Base-by-base conservation (phyloP, 2,329 filamentous ascomycete genomes). In the Fusarium cicatricum region DNA sequence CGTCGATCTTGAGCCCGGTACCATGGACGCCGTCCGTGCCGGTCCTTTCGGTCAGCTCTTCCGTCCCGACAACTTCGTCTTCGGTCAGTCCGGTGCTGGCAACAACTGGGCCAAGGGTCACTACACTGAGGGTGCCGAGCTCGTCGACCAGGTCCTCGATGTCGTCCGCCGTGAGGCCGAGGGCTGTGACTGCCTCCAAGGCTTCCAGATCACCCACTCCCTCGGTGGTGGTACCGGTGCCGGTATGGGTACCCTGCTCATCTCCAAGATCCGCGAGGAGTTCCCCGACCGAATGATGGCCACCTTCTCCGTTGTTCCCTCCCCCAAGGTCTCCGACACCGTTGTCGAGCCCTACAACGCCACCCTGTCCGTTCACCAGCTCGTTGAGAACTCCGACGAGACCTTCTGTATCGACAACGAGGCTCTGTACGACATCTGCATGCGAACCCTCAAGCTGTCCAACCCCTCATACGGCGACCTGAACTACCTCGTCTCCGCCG, bases 61-160 rank as follows among this genome's bases (percentile, higher is more conserved):
- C 92, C 93, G 95, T 68, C 95, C 95, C 77, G 95, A 99, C 85
- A 99, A 98, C 90, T 98, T 98, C 82, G 92, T 98, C 77, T 98
- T 98, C 80, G 95, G 95, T 73, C 95, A 98, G 85, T 98, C 95
- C 73, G 94, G 95, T 87, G 95, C 95, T 79, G 95, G 95, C 83
- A 99, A 99, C 92, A 98, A 98, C 89, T 99, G 95, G 95, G 95
- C 95, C 81, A 99, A 98, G 90, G 95, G 95, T 83, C 95, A 99
- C 80, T 99, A 99, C 88, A 99, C 95, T 67, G 95, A 99, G 85
- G 95, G 95, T 88, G 95, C 95, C 71, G 95, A 99, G 85, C 88
- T 98, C 65, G 95, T 99, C 70, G 95, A 99, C 85, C 87, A 97
- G 75, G 95, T 99, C 70, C 88, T 99, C 71, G 95, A 98, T 77